A percentile compares a stretch with the other conserved stretches of the same genome.
Evolutionary conservation across 202 grass and related monocot species (phyloP).

Genomic region (Dendrocalamus latiflorus): DNA sequence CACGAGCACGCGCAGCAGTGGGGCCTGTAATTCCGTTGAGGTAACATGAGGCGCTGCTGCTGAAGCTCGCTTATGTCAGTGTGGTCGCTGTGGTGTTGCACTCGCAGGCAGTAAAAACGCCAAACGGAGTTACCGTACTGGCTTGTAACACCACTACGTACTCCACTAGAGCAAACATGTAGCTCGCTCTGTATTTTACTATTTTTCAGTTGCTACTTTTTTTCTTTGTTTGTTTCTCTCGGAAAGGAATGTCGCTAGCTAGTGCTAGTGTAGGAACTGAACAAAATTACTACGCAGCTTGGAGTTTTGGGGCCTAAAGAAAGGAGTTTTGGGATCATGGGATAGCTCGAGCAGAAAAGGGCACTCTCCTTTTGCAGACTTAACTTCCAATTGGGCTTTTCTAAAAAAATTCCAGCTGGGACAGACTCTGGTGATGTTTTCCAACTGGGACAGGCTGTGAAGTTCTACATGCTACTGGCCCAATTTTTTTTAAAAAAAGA

Average conservation of each 20-base stretch:
- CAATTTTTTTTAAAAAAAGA: not conserved
- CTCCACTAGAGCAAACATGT: not conserved
- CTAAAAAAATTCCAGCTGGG: not conserved
- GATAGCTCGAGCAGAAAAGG: not conserved
- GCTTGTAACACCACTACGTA: too few relatives aligned
- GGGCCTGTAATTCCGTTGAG: constrained; percentile 21
- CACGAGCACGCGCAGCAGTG: not conserved
- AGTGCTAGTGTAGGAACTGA: not conserved
- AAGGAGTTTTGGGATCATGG: not conserved
- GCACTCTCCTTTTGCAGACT: not conserved
- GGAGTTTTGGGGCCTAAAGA: too few relatives aligned
- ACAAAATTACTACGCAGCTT: too few relatives aligned
- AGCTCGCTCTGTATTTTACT: not conserved
- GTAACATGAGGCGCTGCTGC: not conserved
- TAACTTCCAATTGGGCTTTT: not conserved
- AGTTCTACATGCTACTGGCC: not conserved
- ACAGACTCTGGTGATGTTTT: not conserved
- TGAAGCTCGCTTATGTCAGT: constrained; percentile 13
- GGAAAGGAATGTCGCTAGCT: not conserved
- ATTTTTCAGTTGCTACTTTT: not conserved
- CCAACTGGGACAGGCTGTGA: constrained; percentile 5
- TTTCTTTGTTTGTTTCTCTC: not conserved
- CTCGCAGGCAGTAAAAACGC: constrained; percentile 14
- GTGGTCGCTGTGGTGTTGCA: too few relatives aligned
- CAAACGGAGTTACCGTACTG: not conserved